Base-by-base conservation (phyloP, 352 stramenopile genomes). In the Globisporangium paddicum region DNA sequence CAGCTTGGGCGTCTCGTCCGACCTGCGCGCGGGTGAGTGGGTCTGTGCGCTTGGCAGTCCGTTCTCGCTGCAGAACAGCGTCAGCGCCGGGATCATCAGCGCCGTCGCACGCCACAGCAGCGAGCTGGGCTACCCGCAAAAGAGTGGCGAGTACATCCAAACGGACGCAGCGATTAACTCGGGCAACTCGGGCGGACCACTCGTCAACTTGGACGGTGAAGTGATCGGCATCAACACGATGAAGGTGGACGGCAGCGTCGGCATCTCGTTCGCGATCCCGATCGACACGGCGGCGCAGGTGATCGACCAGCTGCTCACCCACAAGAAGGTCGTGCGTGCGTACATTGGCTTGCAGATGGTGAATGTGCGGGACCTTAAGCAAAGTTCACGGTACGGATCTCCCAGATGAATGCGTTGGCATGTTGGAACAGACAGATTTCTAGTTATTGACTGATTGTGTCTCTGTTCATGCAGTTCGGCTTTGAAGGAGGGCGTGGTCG, bases 181-280 rank as follows among this genome's bases (percentile, higher is more conserved):
- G 34, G 93, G 93, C 47, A 98, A 98, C 67, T 97, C 86, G 53
- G 93, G 93, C 19, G 93, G 93, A 0, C 93, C 93, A n/a, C 82
- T 98, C 32, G 85, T 98, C 46, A 96, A 98, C 62, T 59, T 98
- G 38, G 87, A 97, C 58, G 93, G 93, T 25, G 74, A 97, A 40
- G 90, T 98, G 28, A 95, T 98, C 47, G 93, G 93, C 35, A 98
- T 98, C 67, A 98, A 98, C 71, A 96, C 88, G 8, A 96, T 98
- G 80, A 97, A 97, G 66, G 82, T 97, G n/a, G 78, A 88, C 57
- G 82, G 84, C 18, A 89, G 78, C 53, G 88, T 88, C 26, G 92
- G 92, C 11, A 96, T 98, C 46, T 91, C 85, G 32, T 98, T 98
- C 49, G 93, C 93, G 21, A 98, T 98, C 37, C 93, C 93, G 26